Base-by-base conservation (phyloP, 495 filamentous ascomycete species). In the Letharia lupina region DNA sequence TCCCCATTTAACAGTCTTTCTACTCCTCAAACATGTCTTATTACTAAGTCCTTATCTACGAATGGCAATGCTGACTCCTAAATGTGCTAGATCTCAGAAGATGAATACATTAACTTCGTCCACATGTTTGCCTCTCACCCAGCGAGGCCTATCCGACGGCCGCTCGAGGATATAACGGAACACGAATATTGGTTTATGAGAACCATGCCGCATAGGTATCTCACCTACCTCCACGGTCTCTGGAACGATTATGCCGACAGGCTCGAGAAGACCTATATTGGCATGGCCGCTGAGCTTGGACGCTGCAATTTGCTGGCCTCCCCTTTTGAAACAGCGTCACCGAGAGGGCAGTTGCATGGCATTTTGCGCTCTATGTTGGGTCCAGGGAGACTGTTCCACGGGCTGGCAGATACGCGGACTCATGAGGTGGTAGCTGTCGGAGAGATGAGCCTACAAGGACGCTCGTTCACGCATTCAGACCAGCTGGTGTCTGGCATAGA, bases 291-390 rank as follows among this genome's bases (percentile, higher is more conserved):
- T 12, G 35, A 64, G 39, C 62, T 64, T 18, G 48, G 13, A 44
- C 23, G 50, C 18, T 63, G 45, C 33, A 50, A 23, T 57, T 20
- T 48, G 61, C 31, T 23, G 61, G 31, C 61, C 52, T 44, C 50
- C n/a, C 12, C 54, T 64, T 18, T 54, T 20, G 28, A 33, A 20
- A 11, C 20, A 0, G 10, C 62, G 7, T 54, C 62, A 8, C 57
- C 45, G 2, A 50, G 50, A 28, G 37, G 16, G 28, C 35, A 23
- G 35, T 5, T 64, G 33, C 37, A 45, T 33, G n/a, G 35, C 11
- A 64, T 64, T 33, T 42, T 64, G 18, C 20, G 48, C 5, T 56
- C 47, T 8, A 64, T 64, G 62, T n/a, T 64, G 37, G 62, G 62
- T 11, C 62, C 62, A 2, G 48, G 13, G 28, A 44, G 62, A 42